Evolutionary conservation across 306 rosid species (phyloP).

Genomic region (Mucuna pruriens): DNA sequence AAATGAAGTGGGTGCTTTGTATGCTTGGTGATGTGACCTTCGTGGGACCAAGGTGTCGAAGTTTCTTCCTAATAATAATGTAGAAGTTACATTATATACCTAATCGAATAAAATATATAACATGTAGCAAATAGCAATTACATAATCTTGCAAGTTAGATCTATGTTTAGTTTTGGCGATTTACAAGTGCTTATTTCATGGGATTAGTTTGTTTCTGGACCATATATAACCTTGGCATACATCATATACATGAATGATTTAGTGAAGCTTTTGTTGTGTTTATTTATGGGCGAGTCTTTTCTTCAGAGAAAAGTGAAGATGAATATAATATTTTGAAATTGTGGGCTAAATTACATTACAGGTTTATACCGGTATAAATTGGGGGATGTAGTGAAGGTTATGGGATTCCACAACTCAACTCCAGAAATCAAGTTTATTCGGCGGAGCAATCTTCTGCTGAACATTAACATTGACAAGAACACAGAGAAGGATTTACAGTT

Average conservation of each 20-base stretch:
- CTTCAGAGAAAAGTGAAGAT: not conserved
- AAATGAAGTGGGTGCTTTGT: slow-evolving; percentile 9
- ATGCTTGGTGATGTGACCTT: slow-evolving; percentile 6
- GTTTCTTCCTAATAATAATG: slow-evolving; percentile 13
- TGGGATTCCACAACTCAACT: slow-evolving; percentile 81
- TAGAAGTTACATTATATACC: slow-evolving; percentile 27
- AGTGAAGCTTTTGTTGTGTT: not conserved
- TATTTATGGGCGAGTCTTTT: no score
- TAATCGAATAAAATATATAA: slow-evolving; percentile 32
- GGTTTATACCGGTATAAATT: slow-evolving; percentile 85
- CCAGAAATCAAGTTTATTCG: slow-evolving; percentile 84
- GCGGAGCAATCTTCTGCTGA: slow-evolving; percentile 70
- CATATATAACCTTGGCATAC: not conserved
- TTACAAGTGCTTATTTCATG: slow-evolving; percentile 12
- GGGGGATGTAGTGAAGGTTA: slow-evolving; percentile 86
- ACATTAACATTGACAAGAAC: slow-evolving; percentile 91
- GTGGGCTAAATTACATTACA: slow-evolving; percentile 36
- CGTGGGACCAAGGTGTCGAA: slow-evolving; percentile 23
- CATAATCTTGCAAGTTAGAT: slow-evolving; percentile 10
- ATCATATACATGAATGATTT: not conserved
- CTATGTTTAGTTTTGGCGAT: not conserved
- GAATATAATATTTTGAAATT: not conserved
- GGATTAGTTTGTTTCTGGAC: not conserved
- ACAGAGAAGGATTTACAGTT: slow-evolving; percentile 85
- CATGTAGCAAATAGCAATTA: not conserved